Evolutionary conservation across 345 rosid genomes (phyloP).

Genomic region (Raphanus raphanistrum): DNA sequence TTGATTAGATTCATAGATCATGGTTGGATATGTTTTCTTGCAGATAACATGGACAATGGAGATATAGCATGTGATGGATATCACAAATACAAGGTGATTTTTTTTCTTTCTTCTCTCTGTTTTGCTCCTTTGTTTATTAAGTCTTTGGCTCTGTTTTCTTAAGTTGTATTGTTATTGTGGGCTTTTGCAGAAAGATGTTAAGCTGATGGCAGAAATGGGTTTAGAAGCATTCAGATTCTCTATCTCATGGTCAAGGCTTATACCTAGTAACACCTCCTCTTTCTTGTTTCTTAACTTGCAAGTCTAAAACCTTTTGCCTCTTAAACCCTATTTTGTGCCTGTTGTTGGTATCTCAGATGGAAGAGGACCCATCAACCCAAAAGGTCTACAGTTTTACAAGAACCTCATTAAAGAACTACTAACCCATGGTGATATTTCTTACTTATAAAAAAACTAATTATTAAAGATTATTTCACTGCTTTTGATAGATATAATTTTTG

Average conservation of each 20-base stretch:
- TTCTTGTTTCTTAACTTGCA: not conserved
- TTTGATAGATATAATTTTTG: not conserved
- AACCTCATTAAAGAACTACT: conserved; percentile 54
- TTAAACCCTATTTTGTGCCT: not conserved
- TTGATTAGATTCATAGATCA: not conserved
- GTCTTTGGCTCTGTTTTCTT: not conserved
- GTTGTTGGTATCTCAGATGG: conserved; percentile 46
- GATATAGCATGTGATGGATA: conserved; percentile 60
- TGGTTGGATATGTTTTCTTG: not conserved
- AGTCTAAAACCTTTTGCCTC: not conserved
- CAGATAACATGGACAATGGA: conserved; percentile 42
- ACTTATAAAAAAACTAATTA: not conserved
- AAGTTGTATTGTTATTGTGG: not conserved
- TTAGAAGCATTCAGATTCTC: conserved; percentile 74
- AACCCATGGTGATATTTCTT: conserved; percentile 41
- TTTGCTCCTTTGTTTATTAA: not conserved
- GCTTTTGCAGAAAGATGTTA: conserved; percentile 65
- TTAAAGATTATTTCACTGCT: not conserved
- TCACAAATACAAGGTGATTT: conserved; percentile 60
- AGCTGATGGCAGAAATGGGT: conserved; percentile 61
- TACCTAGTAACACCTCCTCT: conserved; percentile 12
- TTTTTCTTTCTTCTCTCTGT: not conserved
- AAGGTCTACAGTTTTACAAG: conserved; percentile 61
- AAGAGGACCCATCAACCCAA: conserved; percentile 61
- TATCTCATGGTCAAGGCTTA: conserved; percentile 84